Evolutionary conservation across 2,329 filamentous ascomycete genomes (phyloP).

Genomic region (Colletotrichum sp.): DNA sequence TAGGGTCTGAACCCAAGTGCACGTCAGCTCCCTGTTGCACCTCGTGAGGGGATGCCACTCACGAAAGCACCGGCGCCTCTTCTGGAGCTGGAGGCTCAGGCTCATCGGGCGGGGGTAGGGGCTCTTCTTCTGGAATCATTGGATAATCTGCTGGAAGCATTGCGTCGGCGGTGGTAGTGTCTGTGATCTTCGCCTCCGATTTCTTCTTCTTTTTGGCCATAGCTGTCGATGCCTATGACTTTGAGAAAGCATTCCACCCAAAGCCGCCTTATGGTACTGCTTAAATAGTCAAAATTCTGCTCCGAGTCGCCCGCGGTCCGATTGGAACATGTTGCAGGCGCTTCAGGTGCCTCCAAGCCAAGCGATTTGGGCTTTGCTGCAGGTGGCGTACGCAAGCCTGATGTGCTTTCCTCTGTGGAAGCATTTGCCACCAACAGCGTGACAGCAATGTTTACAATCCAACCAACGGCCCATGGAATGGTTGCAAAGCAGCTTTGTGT

Average conservation of each 20-base stretch:
- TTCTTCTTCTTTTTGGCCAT: not conserved
- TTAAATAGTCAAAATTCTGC: too few species aligned
- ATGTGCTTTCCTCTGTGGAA: not conserved
- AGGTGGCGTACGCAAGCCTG: not conserved
- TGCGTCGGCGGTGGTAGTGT: not conserved
- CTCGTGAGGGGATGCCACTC: not conserved
- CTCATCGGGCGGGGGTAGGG: too few species aligned
- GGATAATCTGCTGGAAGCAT: not conserved
- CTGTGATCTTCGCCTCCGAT: not conserved
- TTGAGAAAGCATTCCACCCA: too few species aligned
- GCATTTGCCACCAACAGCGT: not conserved
- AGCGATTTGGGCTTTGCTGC: too few species aligned
- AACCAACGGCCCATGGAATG: not conserved
- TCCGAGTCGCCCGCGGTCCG: too few species aligned
- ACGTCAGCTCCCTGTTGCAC: not conserved
- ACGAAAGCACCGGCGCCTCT: not conserved
- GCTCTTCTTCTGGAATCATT: too few species aligned
- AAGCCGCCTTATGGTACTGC: too few species aligned
- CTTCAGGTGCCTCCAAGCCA: too few species aligned
- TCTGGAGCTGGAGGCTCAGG: not conserved
- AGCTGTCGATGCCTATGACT: not conserved
- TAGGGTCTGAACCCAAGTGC: not conserved
- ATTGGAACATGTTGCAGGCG: too few species aligned
- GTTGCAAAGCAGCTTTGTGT: not conserved
- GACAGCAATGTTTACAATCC: not conserved